Percentiles rank a stretch among this genome's conserved stretches.
Evolutionary conservation across 305 asterid species (phyloP).

Genomic region (Rubia peregrina): DNA sequence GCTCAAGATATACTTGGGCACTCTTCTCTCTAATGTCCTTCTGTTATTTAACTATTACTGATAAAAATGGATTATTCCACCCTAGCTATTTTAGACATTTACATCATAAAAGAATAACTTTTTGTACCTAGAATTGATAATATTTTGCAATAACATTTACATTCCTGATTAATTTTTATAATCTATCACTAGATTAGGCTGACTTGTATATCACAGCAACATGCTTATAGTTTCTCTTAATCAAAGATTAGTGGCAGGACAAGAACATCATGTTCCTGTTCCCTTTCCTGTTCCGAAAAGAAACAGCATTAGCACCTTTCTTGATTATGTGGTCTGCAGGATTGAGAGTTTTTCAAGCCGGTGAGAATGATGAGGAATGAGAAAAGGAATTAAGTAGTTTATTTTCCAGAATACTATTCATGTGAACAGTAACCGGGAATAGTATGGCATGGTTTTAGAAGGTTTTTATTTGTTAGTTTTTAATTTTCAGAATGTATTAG

Average conservation of each 20-base stretch:
- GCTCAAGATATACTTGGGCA: background rate
- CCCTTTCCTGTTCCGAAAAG: background rate
- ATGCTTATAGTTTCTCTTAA: background rate
- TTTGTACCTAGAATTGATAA: background rate
- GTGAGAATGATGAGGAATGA: too few relatives aligned
- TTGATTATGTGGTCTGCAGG: constrained; percentile 1
- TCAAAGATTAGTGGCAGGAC: background rate
- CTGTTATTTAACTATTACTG: background rate
- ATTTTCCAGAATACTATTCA: too few relatives aligned
- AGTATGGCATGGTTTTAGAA: too few relatives aligned
- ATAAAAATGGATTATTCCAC: background rate
- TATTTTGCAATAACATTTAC: background rate
- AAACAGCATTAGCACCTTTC: background rate
- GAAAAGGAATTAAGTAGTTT: too few relatives aligned
- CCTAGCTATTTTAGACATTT: background rate
- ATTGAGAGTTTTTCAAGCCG: background rate
- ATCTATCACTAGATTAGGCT: background rate
- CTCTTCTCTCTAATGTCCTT: background rate
- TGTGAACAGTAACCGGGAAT: too few relatives aligned
- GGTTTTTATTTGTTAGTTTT: too few relatives aligned
- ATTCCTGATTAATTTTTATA: background rate
- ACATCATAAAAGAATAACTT: background rate
- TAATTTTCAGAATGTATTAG: too few relatives aligned
- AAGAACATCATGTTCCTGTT: too few relatives aligned
- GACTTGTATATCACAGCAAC: background rate